phyloP scores from a whole-genome alignment of 2,329 filamentous ascomycete genomes.

The Thermothelomyces thermophilus region DNA sequence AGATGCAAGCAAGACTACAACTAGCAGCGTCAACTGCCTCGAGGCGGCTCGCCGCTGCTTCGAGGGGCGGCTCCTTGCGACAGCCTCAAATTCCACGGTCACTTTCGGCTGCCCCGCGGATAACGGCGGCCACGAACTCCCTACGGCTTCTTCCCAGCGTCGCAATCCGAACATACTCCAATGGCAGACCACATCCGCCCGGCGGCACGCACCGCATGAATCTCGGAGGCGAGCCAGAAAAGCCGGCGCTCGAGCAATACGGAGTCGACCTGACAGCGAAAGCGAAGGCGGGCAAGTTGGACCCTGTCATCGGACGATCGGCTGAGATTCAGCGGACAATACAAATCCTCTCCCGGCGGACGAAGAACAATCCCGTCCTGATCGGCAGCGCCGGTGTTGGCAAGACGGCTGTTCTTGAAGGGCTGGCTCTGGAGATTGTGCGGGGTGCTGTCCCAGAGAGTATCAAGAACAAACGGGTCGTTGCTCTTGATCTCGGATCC shows the following conservation, averaged over 20 bases:
- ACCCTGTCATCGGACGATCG: slow-evolving; percentile 92
- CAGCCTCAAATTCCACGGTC: slow-evolving; percentile 19
- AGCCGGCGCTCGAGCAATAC: slow-evolving; percentile 83
- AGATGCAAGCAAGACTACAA: slow-evolving; percentile 36
- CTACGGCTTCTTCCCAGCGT: slow-evolving; percentile 34
- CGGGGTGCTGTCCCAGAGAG: slow-evolving; percentile 91
- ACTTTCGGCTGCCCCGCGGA: slow-evolving; percentile 3
- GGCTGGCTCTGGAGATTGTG: slow-evolving; percentile 82
- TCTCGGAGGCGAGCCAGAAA: slow-evolving; percentile 66
- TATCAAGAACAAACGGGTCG: slow-evolving; percentile 87
- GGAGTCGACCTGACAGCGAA: slow-evolving; percentile 83
- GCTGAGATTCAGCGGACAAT: slow-evolving; percentile 90
- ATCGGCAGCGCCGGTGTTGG: slow-evolving; percentile 87
- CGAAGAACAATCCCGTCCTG: slow-evolving; percentile 94
- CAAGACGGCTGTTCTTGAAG: slow-evolving; percentile 90
- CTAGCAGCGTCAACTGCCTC: slow-evolving; percentile 30
- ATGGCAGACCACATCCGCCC: slow-evolving; percentile 75
- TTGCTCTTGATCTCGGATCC: slow-evolving; percentile 80
- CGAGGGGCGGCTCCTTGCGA: slow-evolving; percentile 19
- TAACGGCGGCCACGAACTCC: slow-evolving; percentile 3
- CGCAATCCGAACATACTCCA: slow-evolving; percentile 51
- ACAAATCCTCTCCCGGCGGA: slow-evolving; percentile 83
- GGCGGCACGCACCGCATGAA: slow-evolving; percentile 95
- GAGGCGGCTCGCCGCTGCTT: slow-evolving; percentile 29
- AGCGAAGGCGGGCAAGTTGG: slow-evolving; percentile 82